Evolutionary conservation across 306 rosid species (phyloP).

Genomic region (Senna tora): DNA sequence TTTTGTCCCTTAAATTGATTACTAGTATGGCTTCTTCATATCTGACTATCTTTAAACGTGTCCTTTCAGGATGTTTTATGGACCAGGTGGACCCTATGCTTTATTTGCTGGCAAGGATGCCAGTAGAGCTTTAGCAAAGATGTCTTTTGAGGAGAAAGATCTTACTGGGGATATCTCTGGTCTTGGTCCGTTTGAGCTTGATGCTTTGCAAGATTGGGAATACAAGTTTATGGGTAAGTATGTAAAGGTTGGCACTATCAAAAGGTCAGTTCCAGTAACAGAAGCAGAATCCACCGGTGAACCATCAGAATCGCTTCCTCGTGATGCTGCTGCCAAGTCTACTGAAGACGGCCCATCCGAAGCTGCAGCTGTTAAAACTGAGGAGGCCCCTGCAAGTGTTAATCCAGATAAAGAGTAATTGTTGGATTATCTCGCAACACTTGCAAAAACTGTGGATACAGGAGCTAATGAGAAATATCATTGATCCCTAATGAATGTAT

Average conservation of each 20-base stretch:
- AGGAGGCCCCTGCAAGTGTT: conserved; percentile 50
- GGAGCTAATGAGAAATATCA: conserved; percentile 25
- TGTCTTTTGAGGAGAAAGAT: conserved; percentile 95
- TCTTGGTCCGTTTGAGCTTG: conserved; percentile 83
- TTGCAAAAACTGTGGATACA: conserved; percentile 17
- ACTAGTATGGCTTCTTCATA: neutral
- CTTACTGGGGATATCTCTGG: conserved; percentile 86
- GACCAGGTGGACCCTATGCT: conserved; percentile 97
- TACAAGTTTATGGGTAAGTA: conserved; percentile 91
- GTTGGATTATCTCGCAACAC: conserved; percentile 2
- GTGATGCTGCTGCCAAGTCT: conserved; percentile 41
- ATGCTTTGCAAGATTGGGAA: conserved; percentile 96
- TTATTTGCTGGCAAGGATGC: conserved; percentile 98
- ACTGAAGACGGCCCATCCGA: conserved; percentile 59
- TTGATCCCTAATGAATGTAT: conserved; percentile 31
- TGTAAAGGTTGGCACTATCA: conserved; percentile 67
- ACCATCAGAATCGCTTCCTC: conserved; percentile 46
- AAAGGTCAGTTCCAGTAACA: conserved; percentile 46
- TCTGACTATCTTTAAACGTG: conserved; percentile 16
- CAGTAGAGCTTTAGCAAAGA: conserved; percentile 96
- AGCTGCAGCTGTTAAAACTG: conserved; percentile 52
- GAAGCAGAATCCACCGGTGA: conserved; percentile 54
- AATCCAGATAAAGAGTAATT: conserved; percentile 46
- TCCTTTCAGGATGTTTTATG: conserved; percentile 82
- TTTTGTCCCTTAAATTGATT: neutral